phyloP scores from a whole-genome alignment of 2,329 filamentous ascomycete species.

The Ophiosphaerella korrae region DNA sequence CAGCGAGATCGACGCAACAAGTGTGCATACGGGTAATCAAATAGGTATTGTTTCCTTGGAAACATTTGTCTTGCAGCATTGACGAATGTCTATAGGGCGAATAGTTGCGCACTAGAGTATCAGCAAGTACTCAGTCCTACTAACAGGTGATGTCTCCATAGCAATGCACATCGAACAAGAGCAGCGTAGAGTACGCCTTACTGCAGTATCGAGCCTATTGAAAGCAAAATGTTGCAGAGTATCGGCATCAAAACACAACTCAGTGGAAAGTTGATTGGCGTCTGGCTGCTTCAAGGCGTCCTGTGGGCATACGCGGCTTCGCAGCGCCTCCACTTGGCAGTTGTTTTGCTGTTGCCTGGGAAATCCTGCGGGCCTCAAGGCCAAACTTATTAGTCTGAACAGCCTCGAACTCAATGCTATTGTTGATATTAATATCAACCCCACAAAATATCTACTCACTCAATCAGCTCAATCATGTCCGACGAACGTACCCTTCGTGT shows the following conservation, averaged over 20 bases:
- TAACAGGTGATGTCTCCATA: no score
- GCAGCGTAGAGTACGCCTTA: not conserved
- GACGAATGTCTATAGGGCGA: no score
- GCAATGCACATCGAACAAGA: not conserved
- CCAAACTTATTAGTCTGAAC: not conserved
- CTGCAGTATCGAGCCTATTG: no score
- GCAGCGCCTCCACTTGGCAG: not conserved
- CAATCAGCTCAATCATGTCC: not conserved
- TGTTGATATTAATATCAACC: not conserved
- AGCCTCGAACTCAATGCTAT: not conserved
- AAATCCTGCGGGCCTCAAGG: not conserved
- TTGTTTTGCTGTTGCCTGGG: constrained; percentile 18
- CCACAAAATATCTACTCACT: not conserved
- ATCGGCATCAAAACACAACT: no score
- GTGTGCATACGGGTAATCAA: no score
- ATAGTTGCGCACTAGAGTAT: no score
- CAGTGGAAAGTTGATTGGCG: not conserved
- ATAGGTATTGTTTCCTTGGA: no score
- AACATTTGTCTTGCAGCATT: no score
- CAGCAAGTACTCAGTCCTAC: no score
- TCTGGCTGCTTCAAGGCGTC: not conserved
- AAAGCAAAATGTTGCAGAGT: no score
- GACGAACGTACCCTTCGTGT: constrained; percentile 16
- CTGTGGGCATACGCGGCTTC: constrained; percentile 11
- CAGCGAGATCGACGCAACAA: no score